These are phyloP conservation scores for Malbranchea cinnamomea DNA, from an alignment of 2,329 filamentous ascomycete genomes.

Conservation along the genomic window DNA sequence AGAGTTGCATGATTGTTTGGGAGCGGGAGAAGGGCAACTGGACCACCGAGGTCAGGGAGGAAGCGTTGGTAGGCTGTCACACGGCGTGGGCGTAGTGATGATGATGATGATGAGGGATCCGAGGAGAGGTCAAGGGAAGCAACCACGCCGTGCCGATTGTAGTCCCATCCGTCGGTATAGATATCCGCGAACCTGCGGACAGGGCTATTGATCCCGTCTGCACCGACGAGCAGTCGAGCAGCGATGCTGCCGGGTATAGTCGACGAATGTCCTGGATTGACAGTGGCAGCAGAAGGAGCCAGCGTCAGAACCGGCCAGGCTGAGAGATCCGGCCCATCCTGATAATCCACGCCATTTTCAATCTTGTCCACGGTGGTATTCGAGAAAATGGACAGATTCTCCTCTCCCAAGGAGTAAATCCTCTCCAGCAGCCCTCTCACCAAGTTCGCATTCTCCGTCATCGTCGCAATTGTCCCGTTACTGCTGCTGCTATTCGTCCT, in stretches of 20 bases:
- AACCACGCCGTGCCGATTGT: slow-evolving; percentile 76
- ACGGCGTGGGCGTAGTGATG: slow-evolving; percentile 21
- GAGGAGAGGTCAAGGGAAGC: slow-evolving; percentile 62
- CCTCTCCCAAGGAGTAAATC: slow-evolving; percentile 49
- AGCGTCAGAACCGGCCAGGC: slow-evolving; percentile 78
- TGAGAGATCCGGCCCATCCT: slow-evolving; percentile 57
- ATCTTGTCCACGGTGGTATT: slow-evolving; percentile 70
- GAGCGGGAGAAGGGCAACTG: slow-evolving; percentile 78
- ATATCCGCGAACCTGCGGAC: slow-evolving; percentile 84
- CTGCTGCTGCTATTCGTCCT: slow-evolving; percentile 20
- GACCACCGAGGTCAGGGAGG: slow-evolving; percentile 61
- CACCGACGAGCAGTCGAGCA: slow-evolving; percentile 76
- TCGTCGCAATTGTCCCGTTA: slow-evolving; percentile 66
- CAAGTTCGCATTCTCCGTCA: slow-evolving; percentile 89
- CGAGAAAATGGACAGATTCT: slow-evolving; percentile 53
- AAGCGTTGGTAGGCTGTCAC: slow-evolving; percentile 92
- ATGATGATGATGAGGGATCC: slow-evolving; percentile 18
- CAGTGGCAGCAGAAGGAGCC: slow-evolving; percentile 33
- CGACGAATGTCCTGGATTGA: slow-evolving; percentile 9
- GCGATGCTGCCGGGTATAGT: slow-evolving; percentile 44
- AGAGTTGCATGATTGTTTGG: slow-evolving; percentile 71
- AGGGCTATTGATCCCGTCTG: slow-evolving; percentile 88
- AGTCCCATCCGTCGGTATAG: slow-evolving; percentile 80
- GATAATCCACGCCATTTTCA: slow-evolving; percentile 50
- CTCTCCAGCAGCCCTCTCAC: slow-evolving; percentile 61